Base-by-base conservation (phyloP, 495 filamentous ascomycete species). In the Delitschia confertaspora region DNA sequence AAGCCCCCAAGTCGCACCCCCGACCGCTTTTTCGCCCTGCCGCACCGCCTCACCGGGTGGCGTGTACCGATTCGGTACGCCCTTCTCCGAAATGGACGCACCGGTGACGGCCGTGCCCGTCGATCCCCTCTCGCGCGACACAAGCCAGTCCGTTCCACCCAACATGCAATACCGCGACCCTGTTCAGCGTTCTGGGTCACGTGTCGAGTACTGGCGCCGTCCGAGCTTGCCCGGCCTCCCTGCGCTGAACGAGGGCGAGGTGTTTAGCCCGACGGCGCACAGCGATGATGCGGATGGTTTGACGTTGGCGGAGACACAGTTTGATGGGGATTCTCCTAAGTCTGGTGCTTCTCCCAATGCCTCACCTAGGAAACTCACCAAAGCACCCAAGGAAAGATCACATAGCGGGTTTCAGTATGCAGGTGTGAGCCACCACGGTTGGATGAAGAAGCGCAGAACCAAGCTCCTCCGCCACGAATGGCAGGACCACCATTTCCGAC, bases 401-500 rank as follows among this genome's bases (percentile, higher is more conserved):
- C n/a, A 42, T 19, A 38, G 45, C n/a, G 52, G 47, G 2, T 56
- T 53, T 32, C 22, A 45, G 23, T 59, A 53, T 35, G 39, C 51
- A 16, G 67, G 67, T 34, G 58, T 83, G 18, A 79, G 70, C 11
- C 80, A 88, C 60, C 73, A 76, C 29, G 89, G 91, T 0, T 87
- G 76, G 60, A 93, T 98, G 80, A 88, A 87, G 72, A 95, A 96
- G 72, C 83, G 89, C 45, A 88, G 88, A 66, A 85, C 84, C 11
- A 77, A 76, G 45, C 76, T 95, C 62, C 72, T 96, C 2, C 79
- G 87, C 13, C 88, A 95, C 56, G 88, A 96, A 51, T 96, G 91
- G 91, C 71, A 91, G 54, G 84, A 93, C 43, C 73, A 80, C 55
- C 89, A 88, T 60, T 93, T 93, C 59, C 80, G 83, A 4, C 78